Conservation (phyloP, 2,329 filamentous ascomycete species). For the Paecilomyces sp. region DNA sequence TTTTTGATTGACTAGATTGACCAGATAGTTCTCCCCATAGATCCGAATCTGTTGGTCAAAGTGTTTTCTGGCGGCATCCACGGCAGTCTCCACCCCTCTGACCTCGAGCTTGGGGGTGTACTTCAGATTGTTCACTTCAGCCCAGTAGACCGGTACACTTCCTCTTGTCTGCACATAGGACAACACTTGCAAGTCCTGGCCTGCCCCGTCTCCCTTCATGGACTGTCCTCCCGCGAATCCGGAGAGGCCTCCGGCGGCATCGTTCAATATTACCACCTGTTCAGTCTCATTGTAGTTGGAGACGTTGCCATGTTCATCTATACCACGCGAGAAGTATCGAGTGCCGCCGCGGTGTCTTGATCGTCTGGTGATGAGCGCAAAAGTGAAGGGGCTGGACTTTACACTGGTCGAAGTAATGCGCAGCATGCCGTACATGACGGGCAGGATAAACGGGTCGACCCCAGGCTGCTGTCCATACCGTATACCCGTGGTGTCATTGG, state of each 20-base stretch:
- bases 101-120: constrained; percentile 90
- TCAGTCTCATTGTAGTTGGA: constrained; percentile 99
- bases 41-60: constrained; percentile 89
- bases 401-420: constrained; percentile 81
- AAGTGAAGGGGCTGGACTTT: constrained; percentile 75
- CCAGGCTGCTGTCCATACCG: constrained; percentile 57
- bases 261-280: constrained; percentile 84
- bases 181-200: constrained; percentile 77
- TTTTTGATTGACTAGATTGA: constrained; percentile 95
- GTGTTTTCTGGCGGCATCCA: constrained; percentile 73
- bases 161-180: constrained; percentile 95
- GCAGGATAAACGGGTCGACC: constrained; percentile 86
- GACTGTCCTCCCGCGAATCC: constrained; percentile 73
- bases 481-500: constrained; percentile 39
- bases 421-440: constrained; percentile 93
- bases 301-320: constrained; percentile 91
- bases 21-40: constrained; percentile 94
- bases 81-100: constrained; percentile 71
- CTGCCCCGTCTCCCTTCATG: constrained; percentile 56
- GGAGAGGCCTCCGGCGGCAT: constrained; percentile 64
- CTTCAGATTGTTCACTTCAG: constrained; percentile 85
- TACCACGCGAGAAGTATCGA: constrained; percentile 86
- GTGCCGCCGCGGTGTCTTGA: constrained; percentile 86
- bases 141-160: constrained; percentile 93
- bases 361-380: constrained; percentile 80